These are phyloP conservation scores for Pichia sp. DNA, from an alignment of 1,139 yeast genomes.

Conservation along the genomic window DNA sequence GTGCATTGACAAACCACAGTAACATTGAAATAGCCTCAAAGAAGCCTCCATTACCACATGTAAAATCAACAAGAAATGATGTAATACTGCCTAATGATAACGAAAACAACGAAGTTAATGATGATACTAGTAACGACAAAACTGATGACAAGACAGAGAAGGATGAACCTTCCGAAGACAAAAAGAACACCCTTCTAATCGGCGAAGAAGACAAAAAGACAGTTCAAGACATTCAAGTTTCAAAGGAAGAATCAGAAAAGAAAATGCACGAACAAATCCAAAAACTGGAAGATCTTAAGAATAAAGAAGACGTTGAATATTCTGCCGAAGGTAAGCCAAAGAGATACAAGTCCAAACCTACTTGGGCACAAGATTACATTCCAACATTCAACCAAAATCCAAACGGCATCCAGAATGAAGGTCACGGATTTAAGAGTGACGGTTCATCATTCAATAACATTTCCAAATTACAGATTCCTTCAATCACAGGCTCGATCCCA, in stretches of 20 bases:
- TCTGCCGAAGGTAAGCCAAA: slow-evolving; percentile 47
- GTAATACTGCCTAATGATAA: background rate
- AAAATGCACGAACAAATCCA: slow-evolving; percentile 28
- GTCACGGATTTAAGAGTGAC: slow-evolving; percentile 15
- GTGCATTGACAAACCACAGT: slow-evolving; percentile 46
- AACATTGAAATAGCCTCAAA: slow-evolving; percentile 43
- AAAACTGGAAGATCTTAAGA: slow-evolving; percentile 27
- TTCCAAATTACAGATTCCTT: slow-evolving; percentile 40
- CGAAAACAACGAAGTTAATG: background rate
- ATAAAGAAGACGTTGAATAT: slow-evolving; percentile 20
- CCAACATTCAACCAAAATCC: slow-evolving; percentile 37
- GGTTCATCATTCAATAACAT: slow-evolving; percentile 16
- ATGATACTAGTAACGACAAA: background rate
- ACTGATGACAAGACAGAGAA: background rate
- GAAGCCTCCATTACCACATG: slow-evolving; percentile 30
- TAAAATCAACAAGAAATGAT: background rate
- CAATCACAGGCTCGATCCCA: slow-evolving; percentile 73
- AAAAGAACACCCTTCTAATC: background rate
- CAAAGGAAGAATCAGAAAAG: slow-evolving; percentile 2
- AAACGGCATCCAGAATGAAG: slow-evolving; percentile 5
- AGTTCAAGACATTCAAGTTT: background rate
- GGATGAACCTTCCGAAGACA: too few relatives aligned
- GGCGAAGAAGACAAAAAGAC: background rate
- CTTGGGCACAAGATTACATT: slow-evolving; percentile 80
- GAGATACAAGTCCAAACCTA: slow-evolving; percentile 65